Evolutionary conservation across 148 eudicot genomes (phyloP), one percentile per base, ranked within the genome.

Genomic region (Arbutus unedo): DNA sequence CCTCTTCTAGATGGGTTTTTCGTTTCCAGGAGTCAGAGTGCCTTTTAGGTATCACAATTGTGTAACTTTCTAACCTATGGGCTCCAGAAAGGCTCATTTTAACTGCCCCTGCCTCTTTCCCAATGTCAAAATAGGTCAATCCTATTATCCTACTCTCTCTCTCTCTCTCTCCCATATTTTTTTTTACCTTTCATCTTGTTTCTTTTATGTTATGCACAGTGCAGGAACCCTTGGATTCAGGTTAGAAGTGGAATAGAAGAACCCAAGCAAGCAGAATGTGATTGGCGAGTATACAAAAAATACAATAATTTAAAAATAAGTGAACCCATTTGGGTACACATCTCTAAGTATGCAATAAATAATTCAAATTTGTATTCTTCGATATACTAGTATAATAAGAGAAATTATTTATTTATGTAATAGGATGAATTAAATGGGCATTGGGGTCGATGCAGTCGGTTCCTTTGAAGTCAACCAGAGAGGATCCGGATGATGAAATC

Each of bases 211-310:
- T 74, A 23, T 75, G 10, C 79, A 51, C 51, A 25, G 44, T 66
- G 54, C 21, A 48, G 21, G 53, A 81, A 62, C 53, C 66, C 74
- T 53, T 85, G 84, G 76, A 73, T 72, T 72, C 78, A 74, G 77
- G 77, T 76, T 10, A 45, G 77, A 74, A 71, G 21, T 57, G 76
- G 87, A 85, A 83, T 87, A 80, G 89, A 85, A 85, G 85, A 47
- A 56, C 45, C 48, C 80, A 78, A 43, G 81, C 80, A 78, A 43
- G 81, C 67, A 82, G 87, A 87, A 82, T 85, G 83, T 79, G 81
- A 80, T 75, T 79, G 59, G 76, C 82, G 47, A 76, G 48, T 71
- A 68, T 4, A 48, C 31, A 73, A 47, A 31, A 41, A 43, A 6
- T 16, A 38, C 21, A 15, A 16, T 70, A 59, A 16, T 47, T n/a